These are phyloP conservation scores for Kwoniella sp. DNA, from an alignment of 768 basidiomycete species.

Conservation along the genomic window DNA sequence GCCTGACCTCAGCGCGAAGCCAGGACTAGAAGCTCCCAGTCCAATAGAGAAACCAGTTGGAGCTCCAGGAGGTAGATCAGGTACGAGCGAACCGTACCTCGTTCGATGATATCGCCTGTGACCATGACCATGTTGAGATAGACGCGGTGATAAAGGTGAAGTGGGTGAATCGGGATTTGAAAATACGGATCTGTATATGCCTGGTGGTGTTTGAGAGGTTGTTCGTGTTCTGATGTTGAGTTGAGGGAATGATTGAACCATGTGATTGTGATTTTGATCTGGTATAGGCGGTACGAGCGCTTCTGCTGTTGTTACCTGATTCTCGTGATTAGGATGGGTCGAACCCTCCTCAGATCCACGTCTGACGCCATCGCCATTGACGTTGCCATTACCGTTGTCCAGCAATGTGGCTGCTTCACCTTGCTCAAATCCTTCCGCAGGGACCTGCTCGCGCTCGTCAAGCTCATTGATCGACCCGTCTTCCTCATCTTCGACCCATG, in stretches of 20 bases:
- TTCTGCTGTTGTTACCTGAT: background rate
- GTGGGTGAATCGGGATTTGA: constrained; percentile 18
- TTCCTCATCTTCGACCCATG: constrained; percentile 54
- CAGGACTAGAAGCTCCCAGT: constrained; percentile 54
- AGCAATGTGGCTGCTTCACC: too few relatives aligned
- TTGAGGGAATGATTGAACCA: background rate
- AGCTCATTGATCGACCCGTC: background rate
- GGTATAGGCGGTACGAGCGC: constrained; percentile 2
- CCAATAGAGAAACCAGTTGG: constrained; percentile 55
- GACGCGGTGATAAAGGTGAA: constrained; percentile 13
- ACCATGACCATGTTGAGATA: background rate
- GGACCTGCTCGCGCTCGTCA: background rate
- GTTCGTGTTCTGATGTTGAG: background rate
- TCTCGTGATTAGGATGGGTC: background rate
- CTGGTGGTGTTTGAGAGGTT: constrained; percentile 2
- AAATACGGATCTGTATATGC: constrained; percentile 13
- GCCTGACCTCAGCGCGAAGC: constrained; percentile 48
- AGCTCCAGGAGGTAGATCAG: constrained; percentile 46
- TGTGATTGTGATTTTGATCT: constrained; percentile 1
- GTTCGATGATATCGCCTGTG: constrained; percentile 27
- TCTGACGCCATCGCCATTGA: background rate
- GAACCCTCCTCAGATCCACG: constrained; percentile 1
- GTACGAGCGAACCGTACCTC: constrained; percentile 50
- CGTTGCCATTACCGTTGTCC: background rate
- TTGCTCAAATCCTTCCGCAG: too few relatives aligned